Percentiles rank a stretch among this genome's conserved stretches.
Conservation (phyloP, 805 yeast species). For the Ogataea parapolymorpha region DNA sequence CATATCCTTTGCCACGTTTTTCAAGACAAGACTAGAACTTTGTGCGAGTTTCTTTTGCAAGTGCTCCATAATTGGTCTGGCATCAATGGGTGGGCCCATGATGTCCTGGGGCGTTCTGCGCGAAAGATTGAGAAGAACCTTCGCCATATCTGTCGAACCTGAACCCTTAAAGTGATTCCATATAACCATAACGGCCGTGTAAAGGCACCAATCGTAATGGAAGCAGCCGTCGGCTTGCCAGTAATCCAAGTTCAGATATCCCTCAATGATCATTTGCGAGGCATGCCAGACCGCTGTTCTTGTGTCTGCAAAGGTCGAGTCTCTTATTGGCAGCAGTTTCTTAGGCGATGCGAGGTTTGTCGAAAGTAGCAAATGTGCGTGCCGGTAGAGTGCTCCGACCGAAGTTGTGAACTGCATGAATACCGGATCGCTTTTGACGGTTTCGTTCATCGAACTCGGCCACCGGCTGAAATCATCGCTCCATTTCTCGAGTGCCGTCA, state of each 20-base stretch:
- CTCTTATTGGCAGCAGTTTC: background rate
- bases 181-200: constrained; percentile 11
- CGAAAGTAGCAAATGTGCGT: constrained; percentile 10
- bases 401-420: constrained; percentile 7
- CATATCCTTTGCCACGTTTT: background rate
- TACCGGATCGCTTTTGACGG: background rate
- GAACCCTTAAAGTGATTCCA: constrained; percentile 9
- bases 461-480: background rate
- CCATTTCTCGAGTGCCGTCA: constrained; percentile 4
- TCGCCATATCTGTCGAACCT: constrained; percentile 6
- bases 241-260: constrained; percentile 12
- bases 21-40: background rate
- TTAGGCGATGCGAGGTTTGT: constrained; percentile 1
- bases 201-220: constrained; percentile 19
- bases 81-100: background rate
- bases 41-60: background rate
- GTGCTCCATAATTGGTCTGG: constrained; percentile 3
- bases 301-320: background rate
- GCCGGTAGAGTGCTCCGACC: constrained; percentile 10
- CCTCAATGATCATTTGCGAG: constrained; percentile 13
- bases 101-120: constrained; percentile 8
- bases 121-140: constrained; percentile 5
- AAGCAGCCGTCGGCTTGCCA: constrained; percentile 18
- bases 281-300: constrained; percentile 14
- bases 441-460: background rate